Evolutionary conservation across 2,329 filamentous ascomycete species (phyloP).

Genomic region (Berkeleyomyces rouxiae): DNA sequence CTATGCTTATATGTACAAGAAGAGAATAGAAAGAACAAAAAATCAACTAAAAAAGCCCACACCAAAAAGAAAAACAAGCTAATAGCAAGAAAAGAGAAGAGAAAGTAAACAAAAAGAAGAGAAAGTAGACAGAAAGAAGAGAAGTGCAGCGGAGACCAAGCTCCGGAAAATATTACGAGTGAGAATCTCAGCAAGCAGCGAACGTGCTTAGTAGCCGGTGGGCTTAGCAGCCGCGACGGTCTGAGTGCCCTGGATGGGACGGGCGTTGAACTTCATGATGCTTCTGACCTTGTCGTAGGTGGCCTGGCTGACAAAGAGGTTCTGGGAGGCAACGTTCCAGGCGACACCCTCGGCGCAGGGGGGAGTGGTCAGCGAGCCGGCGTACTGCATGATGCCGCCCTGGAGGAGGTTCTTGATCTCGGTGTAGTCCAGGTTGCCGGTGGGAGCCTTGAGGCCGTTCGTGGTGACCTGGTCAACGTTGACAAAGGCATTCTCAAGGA

Average conservation of each 20-base stretch:
- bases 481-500: conserved; percentile 24
- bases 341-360: conserved; percentile 41
- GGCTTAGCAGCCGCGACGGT: neutral
- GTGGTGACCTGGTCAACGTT: conserved; percentile 18
- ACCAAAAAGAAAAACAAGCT: neutral
- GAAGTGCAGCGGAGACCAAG: neutral
- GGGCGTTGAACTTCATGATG: conserved; percentile 38
- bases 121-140: neutral
- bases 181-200: neutral
- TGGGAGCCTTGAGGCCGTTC: conserved; percentile 22
- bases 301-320: conserved; percentile 29
- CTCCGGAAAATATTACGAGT: neutral
- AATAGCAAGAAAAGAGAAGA: neutral
- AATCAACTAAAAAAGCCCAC: neutral
- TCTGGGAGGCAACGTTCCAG: conserved; percentile 34
- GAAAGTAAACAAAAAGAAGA: neutral
- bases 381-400: conserved; percentile 25
- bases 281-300: conserved; percentile 35
- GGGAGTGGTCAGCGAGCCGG: conserved; percentile 44
- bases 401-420: conserved; percentile 23
- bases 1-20: neutral
- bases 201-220: neutral
- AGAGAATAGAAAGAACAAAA: neutral
- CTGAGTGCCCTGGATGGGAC: conserved; percentile 34
- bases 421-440: conserved; percentile 26